These are phyloP conservation scores for Hericium erinaceus DNA, from an alignment of 768 basidiomycete species.

Conservation along the genomic window DNA sequence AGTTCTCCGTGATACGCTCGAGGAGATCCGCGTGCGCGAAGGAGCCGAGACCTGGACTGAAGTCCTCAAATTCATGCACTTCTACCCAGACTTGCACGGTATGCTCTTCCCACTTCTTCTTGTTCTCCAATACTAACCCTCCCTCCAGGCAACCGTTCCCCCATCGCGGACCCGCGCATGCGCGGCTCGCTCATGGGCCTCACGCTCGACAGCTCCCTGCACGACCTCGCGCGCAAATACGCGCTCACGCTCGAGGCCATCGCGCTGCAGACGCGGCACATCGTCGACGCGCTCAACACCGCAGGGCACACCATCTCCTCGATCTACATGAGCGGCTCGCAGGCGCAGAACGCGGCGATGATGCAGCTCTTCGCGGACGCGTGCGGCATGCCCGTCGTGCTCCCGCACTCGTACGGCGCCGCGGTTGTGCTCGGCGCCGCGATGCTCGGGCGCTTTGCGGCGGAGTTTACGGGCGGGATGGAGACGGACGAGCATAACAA, in stretches of 20 bases:
- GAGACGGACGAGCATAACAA: slow-evolving; percentile 44
- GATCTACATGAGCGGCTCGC: slow-evolving; percentile 90
- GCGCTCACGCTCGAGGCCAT: slow-evolving; percentile 88
- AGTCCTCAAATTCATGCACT: slow-evolving; percentile 81
- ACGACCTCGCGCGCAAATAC: slow-evolving; percentile 85
- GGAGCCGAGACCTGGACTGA: slow-evolving; percentile 61
- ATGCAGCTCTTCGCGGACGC: slow-evolving; percentile 88
- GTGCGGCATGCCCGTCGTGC: slow-evolving; percentile 72
- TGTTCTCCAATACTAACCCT: neutral
- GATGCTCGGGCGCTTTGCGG: slow-evolving; percentile 87
- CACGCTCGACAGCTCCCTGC: slow-evolving; percentile 62
- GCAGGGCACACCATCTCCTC: slow-evolving; percentile 74
- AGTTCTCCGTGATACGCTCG: slow-evolving; percentile 72
- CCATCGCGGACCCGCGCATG: slow-evolving; percentile 94
- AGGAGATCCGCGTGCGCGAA: slow-evolving; percentile 49
- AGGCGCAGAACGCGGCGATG: slow-evolving; percentile 80
- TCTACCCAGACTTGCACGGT: slow-evolving; percentile 96
- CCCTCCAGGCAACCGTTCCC: slow-evolving; percentile 81
- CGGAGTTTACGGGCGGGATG: slow-evolving; percentile 32
- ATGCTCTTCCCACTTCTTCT: slow-evolving; percentile 2
- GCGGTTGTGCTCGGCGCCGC: slow-evolving; percentile 91
- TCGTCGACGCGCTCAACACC: slow-evolving; percentile 83
- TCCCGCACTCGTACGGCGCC: slow-evolving; percentile 65
- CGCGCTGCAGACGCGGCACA: slow-evolving; percentile 89
- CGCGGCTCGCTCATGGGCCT: slow-evolving; percentile 86